Evolutionary conservation across 192 early-diverging fungal genomes (phyloP).

Genomic region (Coemansia sp.): DNA sequence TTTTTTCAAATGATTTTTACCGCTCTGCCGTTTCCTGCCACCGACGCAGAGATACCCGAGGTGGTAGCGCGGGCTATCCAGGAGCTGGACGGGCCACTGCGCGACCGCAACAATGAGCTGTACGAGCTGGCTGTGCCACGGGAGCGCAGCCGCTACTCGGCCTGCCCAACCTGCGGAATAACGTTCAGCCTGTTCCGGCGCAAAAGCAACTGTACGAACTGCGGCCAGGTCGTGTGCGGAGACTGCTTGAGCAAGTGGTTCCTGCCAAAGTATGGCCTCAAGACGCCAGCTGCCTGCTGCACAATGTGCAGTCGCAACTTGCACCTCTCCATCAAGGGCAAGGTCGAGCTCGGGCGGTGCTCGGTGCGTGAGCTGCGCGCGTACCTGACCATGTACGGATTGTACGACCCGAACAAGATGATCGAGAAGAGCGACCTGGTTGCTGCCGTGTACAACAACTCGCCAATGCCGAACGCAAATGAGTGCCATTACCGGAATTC

Average conservation of each 20-base stretch:
- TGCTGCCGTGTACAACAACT: slow-evolving; percentile 31
- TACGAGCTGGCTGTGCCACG: slow-evolving; percentile 30
- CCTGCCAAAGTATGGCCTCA: slow-evolving; percentile 49
- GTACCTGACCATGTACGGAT: slow-evolving; percentile 32
- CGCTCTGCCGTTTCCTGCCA: slow-evolving; percentile 42
- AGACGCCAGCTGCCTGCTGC: slow-evolving; percentile 27
- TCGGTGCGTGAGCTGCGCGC: slow-evolving; percentile 38
- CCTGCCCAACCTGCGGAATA: slow-evolving; percentile 42
- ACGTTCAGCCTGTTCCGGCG: slow-evolving; percentile 43
- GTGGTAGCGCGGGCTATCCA: slow-evolving; percentile 14
- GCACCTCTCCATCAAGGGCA: slow-evolving; percentile 32
- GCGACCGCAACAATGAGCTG: slow-evolving; percentile 14
- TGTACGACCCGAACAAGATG: slow-evolving; percentile 34
- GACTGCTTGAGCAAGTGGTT: slow-evolving; percentile 48
- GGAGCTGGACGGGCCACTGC: slow-evolving; percentile 25
- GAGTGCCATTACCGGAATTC: slow-evolving; percentile 31
- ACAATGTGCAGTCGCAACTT: slow-evolving; percentile 40
- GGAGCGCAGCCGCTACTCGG: slow-evolving; percentile 32
- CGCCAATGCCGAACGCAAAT: slow-evolving; percentile 40
- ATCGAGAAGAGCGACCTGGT: slow-evolving; percentile 47
- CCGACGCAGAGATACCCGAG: slow-evolving; percentile 14
- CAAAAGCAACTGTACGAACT: slow-evolving; percentile 22
- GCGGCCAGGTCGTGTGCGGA: slow-evolving; percentile 43
- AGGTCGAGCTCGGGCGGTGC: slow-evolving; percentile 14
- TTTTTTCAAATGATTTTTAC: slow-evolving; percentile 11